Evolutionary conservation across 2,329 filamentous ascomycete genomes (phyloP), one percentile per base, ranked within the genome.

Genomic region (Aspergillus unguis): DNA sequence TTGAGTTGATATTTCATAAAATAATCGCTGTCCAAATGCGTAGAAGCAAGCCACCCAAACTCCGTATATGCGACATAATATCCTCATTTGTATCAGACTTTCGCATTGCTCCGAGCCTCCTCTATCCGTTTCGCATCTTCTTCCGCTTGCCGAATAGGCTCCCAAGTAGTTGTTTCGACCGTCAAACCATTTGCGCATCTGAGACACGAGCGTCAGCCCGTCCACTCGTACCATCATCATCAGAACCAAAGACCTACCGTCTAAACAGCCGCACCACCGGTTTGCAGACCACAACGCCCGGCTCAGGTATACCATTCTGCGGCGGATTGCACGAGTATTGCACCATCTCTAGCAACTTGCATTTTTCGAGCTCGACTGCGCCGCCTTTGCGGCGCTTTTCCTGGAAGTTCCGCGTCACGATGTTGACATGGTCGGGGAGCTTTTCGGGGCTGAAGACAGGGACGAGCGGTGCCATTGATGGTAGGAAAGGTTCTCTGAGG

Each of bases 121-220:
- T 60, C 40, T 41, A 60, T 57, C 44, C 58, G 58, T 57, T 62
- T 64, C 62, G 65, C 65, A 11, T 65, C 68, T 60, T 71, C 71
- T 60, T 73, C 65, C 26, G 61, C 61, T 44, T 62, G 44, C 31
- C 63, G 51, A 17, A 67, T 55, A 32, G 66, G 74, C 63, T 85
- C 83, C 81, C 80, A 84, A 44, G 76, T 74, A 33, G 83, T 86
- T 32, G 83, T 85, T 66, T 86, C 83, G 10, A 85, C 80, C 43
- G 77, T 81, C 60, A 84, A 65, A 23, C 80, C 80, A 60, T 76
- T 72, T 27, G 75, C 76, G 65, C 82, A 75, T 53, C 71, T 74
- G 44, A 17, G 17, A 32, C 32, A 29, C 9, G 26, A 31, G 10
- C 10, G 46, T 48, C 38, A 48, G 46, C 29, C 8, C 25, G 9